These are phyloP conservation scores for Gossypium bickii DNA, from an alignment of 345 rosid genomes.

Conservation along the genomic window DNA sequence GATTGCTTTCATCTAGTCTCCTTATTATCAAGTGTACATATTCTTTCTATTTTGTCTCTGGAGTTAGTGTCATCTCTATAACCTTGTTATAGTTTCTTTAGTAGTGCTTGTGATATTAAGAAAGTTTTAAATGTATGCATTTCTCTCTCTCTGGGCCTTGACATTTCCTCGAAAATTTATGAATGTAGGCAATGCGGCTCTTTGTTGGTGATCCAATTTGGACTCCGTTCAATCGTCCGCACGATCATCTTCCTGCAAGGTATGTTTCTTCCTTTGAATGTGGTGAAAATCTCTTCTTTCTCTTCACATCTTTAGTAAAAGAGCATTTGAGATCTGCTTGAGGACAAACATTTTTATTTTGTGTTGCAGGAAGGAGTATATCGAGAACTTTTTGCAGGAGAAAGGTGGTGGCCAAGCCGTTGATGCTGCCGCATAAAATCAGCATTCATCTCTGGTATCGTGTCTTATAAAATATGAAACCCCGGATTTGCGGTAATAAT, in stretches of 20 bases:
- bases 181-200: constrained; percentile 68
- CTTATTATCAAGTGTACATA: background rate
- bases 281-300: background rate
- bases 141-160: background rate
- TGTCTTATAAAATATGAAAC: constrained; percentile 1
- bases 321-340: background rate
- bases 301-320: background rate
- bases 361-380: constrained; percentile 66
- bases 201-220: constrained; percentile 67
- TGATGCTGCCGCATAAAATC: constrained; percentile 44
- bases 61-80: background rate
- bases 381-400: constrained; percentile 44
- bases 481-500: background rate
- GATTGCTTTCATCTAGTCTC: background rate
- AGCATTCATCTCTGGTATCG: background rate
- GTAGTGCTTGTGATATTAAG: background rate
- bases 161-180: background rate
- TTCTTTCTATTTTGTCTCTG: background rate
- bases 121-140: background rate
- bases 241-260: constrained; percentile 68
- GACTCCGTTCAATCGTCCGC: constrained; percentile 75
- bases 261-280: constrained; percentile 14
- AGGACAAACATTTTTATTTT: constrained; percentile 10
- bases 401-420: constrained; percentile 31
- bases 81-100: background rate